These are phyloP conservation scores for Bonia amplexicaulis DNA, from an alignment of 176 grass and related monocot genomes.

Conservation along the genomic window DNA sequence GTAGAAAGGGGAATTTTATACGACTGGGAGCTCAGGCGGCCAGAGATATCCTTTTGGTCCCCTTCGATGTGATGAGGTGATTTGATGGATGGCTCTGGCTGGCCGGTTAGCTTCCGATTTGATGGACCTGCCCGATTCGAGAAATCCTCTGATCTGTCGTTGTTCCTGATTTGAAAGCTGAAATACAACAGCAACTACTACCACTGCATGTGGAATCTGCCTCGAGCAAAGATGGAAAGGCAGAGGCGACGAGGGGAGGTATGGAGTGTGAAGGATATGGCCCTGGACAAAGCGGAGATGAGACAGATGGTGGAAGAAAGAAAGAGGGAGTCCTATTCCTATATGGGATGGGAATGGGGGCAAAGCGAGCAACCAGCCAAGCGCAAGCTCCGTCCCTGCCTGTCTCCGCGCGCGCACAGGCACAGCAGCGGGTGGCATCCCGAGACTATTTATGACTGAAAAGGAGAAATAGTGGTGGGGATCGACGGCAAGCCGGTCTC, in stretches of 20 bases:
- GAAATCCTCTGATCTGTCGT: slow-evolving; percentile 93
- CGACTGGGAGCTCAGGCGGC: not conserved
- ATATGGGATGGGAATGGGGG: not conserved
- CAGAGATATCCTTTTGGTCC: slow-evolving; percentile 48
- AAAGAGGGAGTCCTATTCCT: not conserved
- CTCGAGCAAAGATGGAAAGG: slow-evolving; percentile 47
- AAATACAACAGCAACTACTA: not conserved
- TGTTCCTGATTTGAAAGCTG: slow-evolving; percentile 64
- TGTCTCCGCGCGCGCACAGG: not conserved
- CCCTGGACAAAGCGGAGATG: not conserved
- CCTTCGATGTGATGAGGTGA: slow-evolving; percentile 58
- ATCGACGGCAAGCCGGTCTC: not conserved
- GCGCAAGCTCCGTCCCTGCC: not conserved
- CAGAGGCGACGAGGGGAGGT: not conserved
- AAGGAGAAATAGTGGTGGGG: slow-evolving; percentile 37
- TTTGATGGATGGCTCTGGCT: slow-evolving; percentile 47
- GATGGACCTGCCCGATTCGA: slow-evolving; percentile 86
- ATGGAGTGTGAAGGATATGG: not conserved
- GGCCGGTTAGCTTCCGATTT: slow-evolving; percentile 59
- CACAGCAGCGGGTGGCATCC: slow-evolving; percentile 18
- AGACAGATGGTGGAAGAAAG: not conserved
- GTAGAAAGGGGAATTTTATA: slow-evolving; percentile 37
- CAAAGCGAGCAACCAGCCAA: not conserved
- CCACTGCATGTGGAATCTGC: slow-evolving; percentile 51
- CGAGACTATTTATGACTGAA: slow-evolving; percentile 21